Evolutionary conservation across 306 rosid genomes (phyloP), one percentile per base, ranked within the genome.

Genomic region (Mimosa bimucronata): DNA sequence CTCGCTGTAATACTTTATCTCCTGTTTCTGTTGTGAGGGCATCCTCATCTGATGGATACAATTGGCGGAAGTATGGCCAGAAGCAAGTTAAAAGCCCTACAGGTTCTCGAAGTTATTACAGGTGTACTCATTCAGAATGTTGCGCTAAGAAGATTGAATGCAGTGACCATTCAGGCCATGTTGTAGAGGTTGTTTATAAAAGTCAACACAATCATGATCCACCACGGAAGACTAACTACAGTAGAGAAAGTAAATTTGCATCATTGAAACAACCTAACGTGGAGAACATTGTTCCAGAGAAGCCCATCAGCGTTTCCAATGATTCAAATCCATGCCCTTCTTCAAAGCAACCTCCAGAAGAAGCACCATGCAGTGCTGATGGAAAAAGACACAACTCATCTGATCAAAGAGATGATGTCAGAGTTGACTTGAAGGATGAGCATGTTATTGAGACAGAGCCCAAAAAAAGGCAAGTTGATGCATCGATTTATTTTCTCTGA

Each of bases 31-130:
- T 61, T 73, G 46, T 70, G 55, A 89, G 85, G 83, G 57, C 83
- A 60, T 77, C 94, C 82, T 78, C 89, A 83, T 86, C 91, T 64
- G 98, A 93, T 86, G 98, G 98, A 82, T 93, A 88, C 86, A 93
- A 91, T 80, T 93, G 97, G 98, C 85, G 98, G 74, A 93, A 93
- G 83, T 93, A 93, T 80, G 98, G 98, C 70, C 98, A 93, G 89
- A 93, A 93, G 90, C 98, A 91, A 88, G 98, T 93, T 62, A 93
- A 93, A 86, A 89, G 93, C 83, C 93, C 98, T 30, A 82, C 75
- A 31, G 97, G 98, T 79, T 93, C 94, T 37, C 88, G 98, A 72
- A 89, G 98, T 85, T 93, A 93, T 86, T 93, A 91, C 71, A 88
- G 85, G 83, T 93, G 98, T 78, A 91, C 94, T 64, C 83, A 80